Conservation (phyloP, 2,329 filamentous ascomycete species). For the Aureobasidium sp. region DNA sequence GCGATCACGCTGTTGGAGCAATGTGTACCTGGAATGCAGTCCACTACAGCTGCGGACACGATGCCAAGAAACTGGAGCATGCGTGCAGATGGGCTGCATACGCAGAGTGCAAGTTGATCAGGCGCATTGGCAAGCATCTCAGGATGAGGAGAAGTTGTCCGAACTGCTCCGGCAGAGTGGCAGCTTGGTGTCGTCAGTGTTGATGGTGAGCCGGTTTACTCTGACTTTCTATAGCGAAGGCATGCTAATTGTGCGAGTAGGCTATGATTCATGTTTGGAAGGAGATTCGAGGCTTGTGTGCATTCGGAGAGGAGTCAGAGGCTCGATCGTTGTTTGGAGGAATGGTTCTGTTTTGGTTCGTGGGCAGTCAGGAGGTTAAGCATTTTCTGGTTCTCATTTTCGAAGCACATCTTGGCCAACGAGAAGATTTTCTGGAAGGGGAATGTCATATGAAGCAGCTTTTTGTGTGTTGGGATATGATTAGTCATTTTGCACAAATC, state of each 20-base stretch:
- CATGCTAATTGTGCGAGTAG: neutral
- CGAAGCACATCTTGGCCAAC: neutral
- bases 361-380: neutral
- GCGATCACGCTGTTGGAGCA: neutral
- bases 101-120: conserved; percentile 1
- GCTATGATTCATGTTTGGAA: too few species aligned
- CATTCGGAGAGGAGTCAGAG: too few species aligned
- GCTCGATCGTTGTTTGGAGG: neutral
- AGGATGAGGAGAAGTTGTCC: conserved; percentile 1
- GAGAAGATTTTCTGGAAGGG: neutral
- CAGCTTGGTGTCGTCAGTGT: conserved; percentile 7
- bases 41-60: conserved; percentile 12
- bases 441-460: neutral
- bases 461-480: neutral
- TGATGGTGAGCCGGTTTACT: neutral
- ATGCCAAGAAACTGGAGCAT: neutral
- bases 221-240: neutral
- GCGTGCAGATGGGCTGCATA: conserved; percentile 1
- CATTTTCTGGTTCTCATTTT: too few species aligned
- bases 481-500: neutral
- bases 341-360: neutral
- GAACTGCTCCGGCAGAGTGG: neutral
- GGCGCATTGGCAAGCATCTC: neutral
- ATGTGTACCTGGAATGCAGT: conserved; percentile 11
- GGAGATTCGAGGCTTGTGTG: too few species aligned